Conservation (phyloP, 805 yeast species). For the Saturnispora besseyi region DNA sequence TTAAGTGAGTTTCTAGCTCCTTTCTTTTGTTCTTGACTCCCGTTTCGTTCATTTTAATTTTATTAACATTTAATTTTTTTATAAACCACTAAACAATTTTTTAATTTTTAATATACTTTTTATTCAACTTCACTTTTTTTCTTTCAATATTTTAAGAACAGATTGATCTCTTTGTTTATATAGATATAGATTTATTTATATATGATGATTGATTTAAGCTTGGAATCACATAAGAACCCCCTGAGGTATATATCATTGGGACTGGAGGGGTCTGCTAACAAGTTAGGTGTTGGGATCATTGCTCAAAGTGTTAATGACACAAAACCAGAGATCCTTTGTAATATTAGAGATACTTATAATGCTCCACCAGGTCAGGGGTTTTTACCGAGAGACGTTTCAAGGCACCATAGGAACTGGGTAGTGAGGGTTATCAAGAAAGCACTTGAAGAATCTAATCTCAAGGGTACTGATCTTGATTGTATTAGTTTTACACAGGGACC, state of each 20-base stretch:
- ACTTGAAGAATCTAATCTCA: constrained; percentile 48
- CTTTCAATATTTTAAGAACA: not conserved
- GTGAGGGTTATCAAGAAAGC: constrained; percentile 66
- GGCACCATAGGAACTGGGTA: constrained; percentile 95
- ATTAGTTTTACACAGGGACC: constrained; percentile 97
- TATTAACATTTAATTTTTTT: not conserved
- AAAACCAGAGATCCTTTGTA: constrained; percentile 55
- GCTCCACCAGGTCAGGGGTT: constrained; percentile 99
- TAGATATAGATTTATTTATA: too few species aligned
- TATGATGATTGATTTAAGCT: not conserved
- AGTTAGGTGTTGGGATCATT: constrained; percentile 88
- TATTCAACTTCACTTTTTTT: not conserved
- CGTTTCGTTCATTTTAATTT: not conserved
- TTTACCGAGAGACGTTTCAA: constrained; percentile 90
- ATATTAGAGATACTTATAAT: constrained; percentile 87
- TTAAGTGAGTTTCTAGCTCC: not conserved
- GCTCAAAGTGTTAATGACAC: constrained; percentile 52
- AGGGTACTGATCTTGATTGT: constrained; percentile 49
- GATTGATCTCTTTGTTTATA: too few species aligned
- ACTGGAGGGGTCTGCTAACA: constrained; percentile 95
- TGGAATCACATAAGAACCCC: not conserved
- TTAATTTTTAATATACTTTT: not conserved
- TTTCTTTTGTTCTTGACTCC: not conserved
- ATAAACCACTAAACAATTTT: not conserved
- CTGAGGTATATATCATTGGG: constrained; percentile 69